phyloP scores from a whole-genome alignment of 495 filamentous ascomycete species.

The Diplogelasinospora grovesii region DNA sequence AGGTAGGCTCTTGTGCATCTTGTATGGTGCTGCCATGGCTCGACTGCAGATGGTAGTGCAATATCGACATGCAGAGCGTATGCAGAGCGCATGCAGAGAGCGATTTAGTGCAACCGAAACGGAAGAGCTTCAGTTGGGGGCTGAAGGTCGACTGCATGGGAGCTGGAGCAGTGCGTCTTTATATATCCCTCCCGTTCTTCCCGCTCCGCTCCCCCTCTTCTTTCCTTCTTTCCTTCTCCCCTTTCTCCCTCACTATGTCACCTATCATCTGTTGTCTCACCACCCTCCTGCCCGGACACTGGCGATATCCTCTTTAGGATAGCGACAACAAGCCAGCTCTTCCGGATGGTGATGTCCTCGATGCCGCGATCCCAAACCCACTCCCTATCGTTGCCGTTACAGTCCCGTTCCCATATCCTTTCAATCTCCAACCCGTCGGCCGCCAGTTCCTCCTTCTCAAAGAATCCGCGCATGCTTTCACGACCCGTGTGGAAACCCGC shows the following conservation, averaged over 20 bases:
- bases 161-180: not conserved
- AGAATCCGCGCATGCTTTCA: conserved; percentile 63
- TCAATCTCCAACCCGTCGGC: conserved; percentile 60
- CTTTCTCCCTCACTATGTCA: too few species aligned
- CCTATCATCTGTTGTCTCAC: too few species aligned
- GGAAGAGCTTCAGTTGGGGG: too few species aligned
- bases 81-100: too few species aligned
- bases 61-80: too few species aligned
- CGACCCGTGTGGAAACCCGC: conserved; percentile 84
- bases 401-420: conserved; percentile 68
- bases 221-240: not conserved
- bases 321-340: conserved; percentile 72
- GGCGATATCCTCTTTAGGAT: conserved; percentile 40
- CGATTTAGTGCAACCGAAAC: too few species aligned
- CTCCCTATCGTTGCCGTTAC: conserved; percentile 54
- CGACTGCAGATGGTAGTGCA: too few species aligned
- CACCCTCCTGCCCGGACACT: too few species aligned
- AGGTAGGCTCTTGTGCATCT: too few species aligned
- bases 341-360: conserved; percentile 62
- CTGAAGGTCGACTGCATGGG: too few species aligned
- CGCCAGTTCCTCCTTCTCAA: conserved; percentile 48
- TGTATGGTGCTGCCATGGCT: too few species aligned
- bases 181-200: not conserved
- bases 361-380: conserved; percentile 57
- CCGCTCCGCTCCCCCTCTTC: conserved; percentile 1